These are phyloP conservation scores for Myxozyma neotropica DNA, from an alignment of 805 yeast species.

Conservation along the genomic window DNA sequence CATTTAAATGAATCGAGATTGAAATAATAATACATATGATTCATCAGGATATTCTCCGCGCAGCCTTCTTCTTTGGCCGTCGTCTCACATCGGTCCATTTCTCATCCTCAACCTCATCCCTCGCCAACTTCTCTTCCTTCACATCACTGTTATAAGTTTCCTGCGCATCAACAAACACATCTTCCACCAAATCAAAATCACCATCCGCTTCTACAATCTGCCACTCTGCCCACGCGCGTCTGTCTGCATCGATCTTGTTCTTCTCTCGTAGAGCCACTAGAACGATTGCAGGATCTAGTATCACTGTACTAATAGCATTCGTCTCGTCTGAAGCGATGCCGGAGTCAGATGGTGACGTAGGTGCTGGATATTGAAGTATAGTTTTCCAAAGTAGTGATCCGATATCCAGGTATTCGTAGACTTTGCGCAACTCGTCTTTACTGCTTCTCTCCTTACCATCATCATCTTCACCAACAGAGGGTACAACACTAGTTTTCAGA, in stretches of 20 bases:
- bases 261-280: constrained; percentile 17
- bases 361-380: background rate
- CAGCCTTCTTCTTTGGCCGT: constrained; percentile 7
- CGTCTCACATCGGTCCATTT: constrained; percentile 22
- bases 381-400: constrained; percentile 16
- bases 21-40: too few species aligned
- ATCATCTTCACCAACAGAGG: background rate
- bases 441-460: background rate
- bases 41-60: background rate
- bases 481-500: constrained; percentile 8
- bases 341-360: background rate
- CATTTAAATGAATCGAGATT: too few species aligned
- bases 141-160: background rate
- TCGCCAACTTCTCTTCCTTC: background rate
- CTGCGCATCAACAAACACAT: constrained; percentile 15
- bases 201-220: constrained; percentile 27
- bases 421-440: constrained; percentile 3
- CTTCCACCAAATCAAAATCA: constrained; percentile 11
- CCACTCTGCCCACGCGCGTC: constrained; percentile 29
- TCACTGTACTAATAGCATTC: background rate
- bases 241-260: constrained; percentile 19
- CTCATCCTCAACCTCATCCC: constrained; percentile 8
- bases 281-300: constrained; percentile 13
- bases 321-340: background rate
- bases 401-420: constrained; percentile 12